Evolutionary conservation across 345 rosid species (phyloP), one percentile per base, ranked within the genome.

Genomic region (Bruguiera sexangula): DNA sequence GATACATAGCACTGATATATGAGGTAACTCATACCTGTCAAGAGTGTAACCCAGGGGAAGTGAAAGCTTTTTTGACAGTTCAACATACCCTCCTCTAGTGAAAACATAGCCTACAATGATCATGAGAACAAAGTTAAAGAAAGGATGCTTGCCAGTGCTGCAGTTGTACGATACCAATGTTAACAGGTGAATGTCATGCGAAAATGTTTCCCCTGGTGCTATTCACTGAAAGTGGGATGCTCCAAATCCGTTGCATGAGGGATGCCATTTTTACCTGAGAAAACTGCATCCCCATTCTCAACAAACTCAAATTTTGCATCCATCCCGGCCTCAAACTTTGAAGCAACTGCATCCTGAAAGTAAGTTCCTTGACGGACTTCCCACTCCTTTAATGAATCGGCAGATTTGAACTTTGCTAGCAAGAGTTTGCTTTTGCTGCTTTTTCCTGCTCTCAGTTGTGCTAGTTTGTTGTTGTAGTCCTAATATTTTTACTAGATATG

Each of bases 361-460:
- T 95, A 95, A 77, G 96, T 88, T 68, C 99, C 97, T 79, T 82
- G 86, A 66, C 83, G 92, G 64, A 89, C 83, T 78, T 95, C 89
- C 99, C 99, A 95, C 13, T 90, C 96, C 19, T 79, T 34, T 66
- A 95, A 82, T 27, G 97, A 76, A 48, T 86, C 88, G 26, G 75
- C 83, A 0, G 89, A 79, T 69, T 86, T 95, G 76, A 95, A 89
- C 79, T 95, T 95, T 5, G 97, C 84, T 15, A 91, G 84, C 62
- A 86, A 66, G 81, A 95, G 99, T 87, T 95, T 95, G 87, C 97
- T 91, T 71, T 95, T 95, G 79, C 96, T 88, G 88, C 97, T 95
- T 81, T 83, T 88, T 63, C 97, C 97, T 0, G 96, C 96, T 34
- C 93, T 83, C 36, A 87, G 70, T 79, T 91, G 99, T 24, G 99